A percentile compares a stretch with the other conserved stretches of the same genome.
Conservation (phyloP, 2,329 filamentous ascomycete genomes). For the Arthrobotrys sinensis region DNA sequence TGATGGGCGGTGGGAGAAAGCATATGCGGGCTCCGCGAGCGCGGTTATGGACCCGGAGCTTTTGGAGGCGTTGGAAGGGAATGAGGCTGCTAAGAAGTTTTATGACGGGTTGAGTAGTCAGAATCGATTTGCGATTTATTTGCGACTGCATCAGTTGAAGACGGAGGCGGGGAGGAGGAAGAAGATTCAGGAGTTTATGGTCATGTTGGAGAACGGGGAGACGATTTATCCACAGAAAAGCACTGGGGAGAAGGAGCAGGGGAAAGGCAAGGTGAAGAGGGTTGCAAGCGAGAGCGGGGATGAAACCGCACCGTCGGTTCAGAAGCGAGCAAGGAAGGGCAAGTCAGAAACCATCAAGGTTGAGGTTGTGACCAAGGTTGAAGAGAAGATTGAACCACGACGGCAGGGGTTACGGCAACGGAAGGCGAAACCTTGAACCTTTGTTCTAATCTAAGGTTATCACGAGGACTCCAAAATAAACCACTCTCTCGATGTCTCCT, state of each 20-base stretch:
- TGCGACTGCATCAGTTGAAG: constrained; percentile 68
- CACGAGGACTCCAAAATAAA: background rate
- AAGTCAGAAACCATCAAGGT: constrained; percentile 15
- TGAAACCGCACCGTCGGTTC: constrained; percentile 16
- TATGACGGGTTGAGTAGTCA: constrained; percentile 70
- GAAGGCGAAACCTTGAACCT: constrained; percentile 42
- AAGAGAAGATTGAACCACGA: constrained; percentile 18
- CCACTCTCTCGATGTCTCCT: background rate
- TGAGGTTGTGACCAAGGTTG: constrained; percentile 11
- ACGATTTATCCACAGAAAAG: constrained; percentile 62
- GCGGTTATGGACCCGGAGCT: constrained; percentile 71
- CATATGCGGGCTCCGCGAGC: constrained; percentile 72
- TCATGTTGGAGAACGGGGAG: constrained; percentile 67
- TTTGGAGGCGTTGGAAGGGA: constrained; percentile 67
- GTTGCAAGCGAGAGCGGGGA: constrained; percentile 14
- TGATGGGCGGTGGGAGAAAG: constrained; percentile 74
- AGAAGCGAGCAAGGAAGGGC: constrained; percentile 44
- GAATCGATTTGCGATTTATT: constrained; percentile 70
- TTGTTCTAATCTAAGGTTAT: constrained; percentile 1
- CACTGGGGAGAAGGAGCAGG: background rate
- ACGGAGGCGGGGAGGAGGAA: constrained; percentile 65
- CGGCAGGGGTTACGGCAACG: constrained; percentile 38
- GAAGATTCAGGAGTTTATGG: constrained; percentile 68
- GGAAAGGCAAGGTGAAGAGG: constrained; percentile 33
- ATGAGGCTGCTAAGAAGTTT: constrained; percentile 66